Evolutionary conservation across 805 yeast genomes (phyloP).

Genomic region (Isabelozyma pseudorhagii): DNA sequence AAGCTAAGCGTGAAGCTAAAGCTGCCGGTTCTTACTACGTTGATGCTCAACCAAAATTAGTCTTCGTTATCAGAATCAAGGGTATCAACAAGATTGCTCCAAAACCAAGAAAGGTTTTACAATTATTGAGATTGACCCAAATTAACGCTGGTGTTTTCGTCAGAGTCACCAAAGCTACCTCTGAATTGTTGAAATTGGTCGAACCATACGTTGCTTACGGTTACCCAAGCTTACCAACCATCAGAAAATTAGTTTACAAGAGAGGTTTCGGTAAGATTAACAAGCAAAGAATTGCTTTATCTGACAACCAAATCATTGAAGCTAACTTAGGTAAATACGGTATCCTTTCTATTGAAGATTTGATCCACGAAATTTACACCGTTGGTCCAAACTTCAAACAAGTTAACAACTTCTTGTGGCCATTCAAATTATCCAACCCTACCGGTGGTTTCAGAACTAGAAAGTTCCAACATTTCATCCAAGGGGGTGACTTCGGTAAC

Average conservation of each 20-base stretch:
- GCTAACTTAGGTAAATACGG: slow-evolving; percentile 88
- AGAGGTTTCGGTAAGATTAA: slow-evolving; percentile 97
- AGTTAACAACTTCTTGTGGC: slow-evolving; percentile 98
- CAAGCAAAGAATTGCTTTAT: slow-evolving; percentile 90
- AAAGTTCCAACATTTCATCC: slow-evolving; percentile 95
- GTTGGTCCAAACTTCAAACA: slow-evolving; percentile 99
- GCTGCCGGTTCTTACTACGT: slow-evolving; percentile 93
- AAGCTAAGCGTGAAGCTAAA: slow-evolving; percentile 91
- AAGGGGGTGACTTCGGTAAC: slow-evolving; percentile 99
- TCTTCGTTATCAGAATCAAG: slow-evolving; percentile 96
- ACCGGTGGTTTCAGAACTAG: slow-evolving; percentile 98
- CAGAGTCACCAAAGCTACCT: slow-evolving; percentile 92
- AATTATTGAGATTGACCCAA: slow-evolving; percentile 88
- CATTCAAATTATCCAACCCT: slow-evolving; percentile 96
- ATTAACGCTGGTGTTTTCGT: slow-evolving; percentile 94
- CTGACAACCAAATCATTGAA: slow-evolving; percentile 87
- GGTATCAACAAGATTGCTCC: slow-evolving; percentile 99
- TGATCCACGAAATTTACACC: slow-evolving; percentile 93
- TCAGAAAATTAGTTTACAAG: slow-evolving; percentile 93
- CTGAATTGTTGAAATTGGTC: slow-evolving; percentile 87
- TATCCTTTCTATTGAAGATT: slow-evolving; percentile 86
- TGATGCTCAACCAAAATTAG: slow-evolving; percentile 91
- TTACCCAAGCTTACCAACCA: slow-evolving; percentile 91
- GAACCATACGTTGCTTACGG: slow-evolving; percentile 98
- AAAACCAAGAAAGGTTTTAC: slow-evolving; percentile 98